These are phyloP conservation scores for Rhizophagus sp. DNA, from an alignment of 192 early-diverging fungal species.

Conservation along the genomic window DNA sequence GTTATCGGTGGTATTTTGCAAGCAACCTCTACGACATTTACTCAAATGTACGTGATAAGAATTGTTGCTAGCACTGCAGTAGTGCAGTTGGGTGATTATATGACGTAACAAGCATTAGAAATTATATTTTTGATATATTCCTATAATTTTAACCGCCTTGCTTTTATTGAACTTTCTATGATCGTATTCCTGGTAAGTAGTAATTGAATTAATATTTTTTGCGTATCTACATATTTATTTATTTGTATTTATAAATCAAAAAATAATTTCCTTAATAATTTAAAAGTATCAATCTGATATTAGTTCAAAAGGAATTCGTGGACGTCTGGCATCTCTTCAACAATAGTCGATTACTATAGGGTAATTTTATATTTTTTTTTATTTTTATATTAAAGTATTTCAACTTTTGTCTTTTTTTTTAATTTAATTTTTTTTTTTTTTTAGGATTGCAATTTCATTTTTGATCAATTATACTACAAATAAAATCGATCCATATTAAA, in stretches of 20 bases:
- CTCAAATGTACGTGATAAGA: slow-evolving; percentile 74
- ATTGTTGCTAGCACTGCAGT: slow-evolving; percentile 80
- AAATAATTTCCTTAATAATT: too few relatives aligned
- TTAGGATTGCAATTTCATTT: slow-evolving; percentile 43
- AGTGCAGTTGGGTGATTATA: too few relatives aligned
- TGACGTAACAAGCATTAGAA: too few relatives aligned
- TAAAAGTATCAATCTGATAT: slow-evolving; percentile 75
- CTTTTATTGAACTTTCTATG: slow-evolving; percentile 59
- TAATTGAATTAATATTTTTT: too few relatives aligned
- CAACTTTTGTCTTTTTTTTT: too few relatives aligned
- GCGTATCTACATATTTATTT: too few relatives aligned
- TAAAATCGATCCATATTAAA: slow-evolving; percentile 45
- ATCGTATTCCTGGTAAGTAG: slow-evolving; percentile 47
- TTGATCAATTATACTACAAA: slow-evolving; percentile 57
- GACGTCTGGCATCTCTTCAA: slow-evolving; percentile 81
- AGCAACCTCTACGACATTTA: slow-evolving; percentile 54
- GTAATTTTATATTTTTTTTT: too few relatives aligned
- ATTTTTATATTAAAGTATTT: too few relatives aligned
- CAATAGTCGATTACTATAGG: slow-evolving; percentile 96
- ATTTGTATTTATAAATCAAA: too few relatives aligned
- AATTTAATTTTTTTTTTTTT: too few relatives aligned
- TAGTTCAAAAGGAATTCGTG: slow-evolving; percentile 79
- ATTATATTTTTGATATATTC: too few relatives aligned
- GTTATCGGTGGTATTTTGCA: slow-evolving; percentile 75
- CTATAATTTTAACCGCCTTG: too few relatives aligned